phyloP scores from a whole-genome alignment of 1,284 basidiomycete genomes.

The Ganoderma meredithae region DNA sequence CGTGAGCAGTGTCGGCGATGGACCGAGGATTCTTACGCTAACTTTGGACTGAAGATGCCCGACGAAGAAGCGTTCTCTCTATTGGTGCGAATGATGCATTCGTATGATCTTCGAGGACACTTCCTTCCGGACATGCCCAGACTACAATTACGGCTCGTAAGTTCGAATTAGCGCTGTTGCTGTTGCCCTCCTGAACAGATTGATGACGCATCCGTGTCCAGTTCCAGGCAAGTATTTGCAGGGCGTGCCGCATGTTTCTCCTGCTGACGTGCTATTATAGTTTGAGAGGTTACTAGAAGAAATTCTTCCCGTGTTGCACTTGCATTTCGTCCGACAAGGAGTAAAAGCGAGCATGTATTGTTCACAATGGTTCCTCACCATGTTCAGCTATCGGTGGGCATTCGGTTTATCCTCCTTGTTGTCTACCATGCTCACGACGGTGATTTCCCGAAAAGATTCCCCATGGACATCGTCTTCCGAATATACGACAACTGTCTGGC shows the following conservation, averaged over 20 bases:
- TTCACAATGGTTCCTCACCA: slow-evolving; percentile 97
- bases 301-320: slow-evolving; percentile 86
- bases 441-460: slow-evolving; percentile 69
- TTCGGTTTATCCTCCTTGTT: not conserved
- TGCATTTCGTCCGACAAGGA: slow-evolving; percentile 93
- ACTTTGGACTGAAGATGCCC: slow-evolving; percentile 76
- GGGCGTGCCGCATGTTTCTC: not conserved
- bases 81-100: slow-evolving; percentile 96
- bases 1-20: slow-evolving; percentile 52
- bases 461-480: slow-evolving; percentile 92
- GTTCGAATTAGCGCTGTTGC: slow-evolving; percentile 35
- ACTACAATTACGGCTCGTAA: slow-evolving; percentile 87
- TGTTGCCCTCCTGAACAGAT: not conserved
- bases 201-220: slow-evolving; percentile 38
- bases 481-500: slow-evolving; percentile 96
- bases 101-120: slow-evolving; percentile 95
- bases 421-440: not conserved
- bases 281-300: slow-evolving; percentile 97
- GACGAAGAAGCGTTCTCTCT: slow-evolving; percentile 98
- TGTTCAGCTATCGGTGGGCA: slow-evolving; percentile 92
- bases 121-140: slow-evolving; percentile 99
- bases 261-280: slow-evolving; percentile 45
- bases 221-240: slow-evolving; percentile 50
- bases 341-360: slow-evolving; percentile 97
- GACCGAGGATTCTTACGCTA: not conserved